Conservation (phyloP, 495 filamentous ascomycete species). For the Letharia columbiana region DNA sequence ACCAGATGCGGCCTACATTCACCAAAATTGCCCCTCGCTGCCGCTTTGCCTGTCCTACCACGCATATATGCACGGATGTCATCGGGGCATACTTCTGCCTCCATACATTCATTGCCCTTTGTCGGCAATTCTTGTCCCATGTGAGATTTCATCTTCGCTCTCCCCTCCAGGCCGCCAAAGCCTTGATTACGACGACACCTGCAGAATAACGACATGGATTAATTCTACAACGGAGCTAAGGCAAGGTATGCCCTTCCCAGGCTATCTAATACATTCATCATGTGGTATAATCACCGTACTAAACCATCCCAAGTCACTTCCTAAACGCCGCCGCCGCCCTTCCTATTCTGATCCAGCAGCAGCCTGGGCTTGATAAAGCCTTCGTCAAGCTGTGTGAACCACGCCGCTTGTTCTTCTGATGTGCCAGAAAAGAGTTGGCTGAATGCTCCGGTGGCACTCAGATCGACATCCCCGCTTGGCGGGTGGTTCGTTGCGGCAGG, state of each 20-base stretch:
- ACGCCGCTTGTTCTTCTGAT: conserved; percentile 77
- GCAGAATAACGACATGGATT: neutral
- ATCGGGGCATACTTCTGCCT: neutral
- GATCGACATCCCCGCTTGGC: conserved; percentile 19
- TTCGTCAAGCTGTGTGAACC: conserved; percentile 92
- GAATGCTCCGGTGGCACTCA: conserved; percentile 55
- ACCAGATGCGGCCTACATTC: neutral
- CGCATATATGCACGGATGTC: neutral
- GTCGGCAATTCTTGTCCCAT: neutral
- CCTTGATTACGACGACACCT: neutral
- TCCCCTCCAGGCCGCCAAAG: neutral
- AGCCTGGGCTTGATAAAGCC: conserved; percentile 93
- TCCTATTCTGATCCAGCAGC: conserved; percentile 59
- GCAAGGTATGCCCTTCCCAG: neutral
- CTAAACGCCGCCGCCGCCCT: conserved; percentile 24
- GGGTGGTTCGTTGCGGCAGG: conserved; percentile 28
- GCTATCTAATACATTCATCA: neutral
- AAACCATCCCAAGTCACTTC: neutral
- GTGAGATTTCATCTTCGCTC: neutral
- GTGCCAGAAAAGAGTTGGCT: conserved; percentile 65
- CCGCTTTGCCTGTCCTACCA: conserved; percentile 12
- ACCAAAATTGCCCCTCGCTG: conserved; percentile 1
- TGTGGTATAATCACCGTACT: neutral
- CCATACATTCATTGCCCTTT: neutral
- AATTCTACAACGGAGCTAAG: neutral